These are phyloP conservation scores for Hirschioporus abietinus DNA, from an alignment of 768 basidiomycete genomes.

Conservation along the genomic window DNA sequence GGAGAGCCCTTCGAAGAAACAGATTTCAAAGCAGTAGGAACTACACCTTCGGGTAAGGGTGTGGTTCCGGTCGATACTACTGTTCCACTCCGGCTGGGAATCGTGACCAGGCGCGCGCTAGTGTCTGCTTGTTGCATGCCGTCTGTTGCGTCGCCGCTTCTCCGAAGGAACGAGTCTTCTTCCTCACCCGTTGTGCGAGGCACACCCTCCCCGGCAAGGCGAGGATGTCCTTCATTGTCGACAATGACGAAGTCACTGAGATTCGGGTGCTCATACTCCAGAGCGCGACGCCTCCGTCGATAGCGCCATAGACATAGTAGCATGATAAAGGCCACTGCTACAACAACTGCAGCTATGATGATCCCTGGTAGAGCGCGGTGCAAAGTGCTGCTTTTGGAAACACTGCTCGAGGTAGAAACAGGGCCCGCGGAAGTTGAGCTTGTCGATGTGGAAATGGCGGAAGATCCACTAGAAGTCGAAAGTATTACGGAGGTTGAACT, in stretches of 20 bases:
- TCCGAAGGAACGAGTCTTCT: conserved; percentile 56
- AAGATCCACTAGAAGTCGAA: conserved; percentile 22
- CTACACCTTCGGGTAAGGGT: neutral
- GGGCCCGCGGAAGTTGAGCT: conserved; percentile 16
- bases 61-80: neutral
- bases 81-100: neutral
- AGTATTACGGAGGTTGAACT: conserved; percentile 20
- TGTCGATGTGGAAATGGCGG: conserved; percentile 25
- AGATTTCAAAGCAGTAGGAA: neutral
- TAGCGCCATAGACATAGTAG: conserved; percentile 8
- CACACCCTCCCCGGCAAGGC: conserved; percentile 52
- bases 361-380: conserved; percentile 4
- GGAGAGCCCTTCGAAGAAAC: neutral
- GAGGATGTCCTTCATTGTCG: conserved; percentile 31
- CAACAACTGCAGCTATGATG: conserved; percentile 15
- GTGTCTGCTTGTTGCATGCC: conserved; percentile 7
- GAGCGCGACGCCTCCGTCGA: neutral
- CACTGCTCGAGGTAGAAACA: neutral
- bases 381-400: neutral
- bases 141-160: conserved; percentile 21
- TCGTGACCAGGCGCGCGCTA: conserved; percentile 10
- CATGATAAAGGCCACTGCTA: conserved; percentile 12
- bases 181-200: conserved; percentile 69
- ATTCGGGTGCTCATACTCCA: neutral
- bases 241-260: conserved; percentile 32